Evolutionary conservation across 345 rosid species (phyloP), one percentile per base, ranked within the genome.

Genomic region (Eucalyptus rudis): DNA sequence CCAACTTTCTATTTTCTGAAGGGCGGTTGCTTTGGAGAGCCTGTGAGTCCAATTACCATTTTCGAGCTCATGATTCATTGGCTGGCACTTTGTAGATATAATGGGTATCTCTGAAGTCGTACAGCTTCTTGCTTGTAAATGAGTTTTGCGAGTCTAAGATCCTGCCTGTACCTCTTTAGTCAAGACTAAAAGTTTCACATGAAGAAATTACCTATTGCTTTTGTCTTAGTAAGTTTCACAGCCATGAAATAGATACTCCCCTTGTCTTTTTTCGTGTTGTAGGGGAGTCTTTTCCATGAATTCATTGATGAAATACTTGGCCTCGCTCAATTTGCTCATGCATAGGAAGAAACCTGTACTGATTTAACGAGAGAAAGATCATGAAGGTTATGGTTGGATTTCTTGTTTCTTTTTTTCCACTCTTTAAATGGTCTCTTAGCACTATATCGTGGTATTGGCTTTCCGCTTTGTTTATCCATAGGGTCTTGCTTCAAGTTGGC

Each of bases 401-500:
- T 50, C 56, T 86, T 17, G 49, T 86, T n/a, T 86, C 87, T 17
- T 51, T 25, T 86, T 44, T 86, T 86, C 33, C n/a, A 22, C 52
- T 47, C 59, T 56, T 47, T 19, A 52, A 43, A 20, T 13, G 87
- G 19, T 59, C 44, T 40, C 83, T n/a, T 68, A 22, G 80, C 50
- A 29, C 50, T 29, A 31, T 66, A 31, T 49, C 31, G 47, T 62
- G 58, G 54, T 29, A 25, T 71, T 15, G 62, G 86, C 43, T 86
- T 87, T 51, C 66, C 50, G 50, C 86, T 16, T 84, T 54, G n/a
- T 29, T 40, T 43, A 44, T 90, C 91, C 88, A 80, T 91, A 93
- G 96, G 92, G 88, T 87, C 83, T 87, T 50, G 90, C 58, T 91
- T 87, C 62, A 58, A 86, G 59, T 93, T 91, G 89, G 87, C 90